Evolutionary conservation across 352 stramenopile genomes (phyloP).

Genomic region (Phytopythium sindhum): DNA sequence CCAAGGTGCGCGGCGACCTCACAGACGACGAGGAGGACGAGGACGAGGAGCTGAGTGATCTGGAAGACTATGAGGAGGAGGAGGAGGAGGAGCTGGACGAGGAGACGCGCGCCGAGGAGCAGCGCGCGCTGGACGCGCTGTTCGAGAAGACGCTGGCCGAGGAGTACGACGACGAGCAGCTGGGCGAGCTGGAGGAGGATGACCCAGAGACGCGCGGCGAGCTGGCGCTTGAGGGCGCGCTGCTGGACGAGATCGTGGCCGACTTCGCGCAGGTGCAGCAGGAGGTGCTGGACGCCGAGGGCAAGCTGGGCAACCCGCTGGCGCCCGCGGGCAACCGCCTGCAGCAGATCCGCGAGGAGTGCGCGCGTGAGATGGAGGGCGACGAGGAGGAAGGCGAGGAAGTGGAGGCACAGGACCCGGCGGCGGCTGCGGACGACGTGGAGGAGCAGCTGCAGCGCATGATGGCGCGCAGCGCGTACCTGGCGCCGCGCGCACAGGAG

Average conservation of each 20-base stretch:
- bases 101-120: slow-evolving; percentile 59
- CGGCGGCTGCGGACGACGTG: slow-evolving; percentile 23
- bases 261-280: slow-evolving; percentile 69
- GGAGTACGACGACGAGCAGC: slow-evolving; percentile 80
- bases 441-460: slow-evolving; percentile 40
- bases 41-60: slow-evolving; percentile 80
- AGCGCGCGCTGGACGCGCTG: slow-evolving; percentile 85
- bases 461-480: slow-evolving; percentile 61
- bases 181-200: slow-evolving; percentile 75
- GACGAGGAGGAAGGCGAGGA: slow-evolving; percentile 64
- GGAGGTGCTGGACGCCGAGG: slow-evolving; percentile 70
- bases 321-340: slow-evolving; percentile 57
- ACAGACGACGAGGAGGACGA: slow-evolving; percentile 73
- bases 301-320: slow-evolving; percentile 74
- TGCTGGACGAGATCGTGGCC: slow-evolving; percentile 71
- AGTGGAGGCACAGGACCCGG: slow-evolving; percentile 38
- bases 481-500: slow-evolving; percentile 56
- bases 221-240: slow-evolving; percentile 59
- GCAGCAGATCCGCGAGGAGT: slow-evolving; percentile 74
- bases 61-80: slow-evolving; percentile 52
- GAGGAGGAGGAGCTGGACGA: slow-evolving; percentile 31
- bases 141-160: slow-evolving; percentile 84
- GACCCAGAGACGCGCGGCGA: slow-evolving; percentile 71
- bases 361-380: slow-evolving; percentile 46
- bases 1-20: slow-evolving; percentile 60